A percentile compares a stretch with the other conserved stretches of the same genome.
Conservation (phyloP, 805 yeast species). For the Metschnikowia proteae region DNA sequence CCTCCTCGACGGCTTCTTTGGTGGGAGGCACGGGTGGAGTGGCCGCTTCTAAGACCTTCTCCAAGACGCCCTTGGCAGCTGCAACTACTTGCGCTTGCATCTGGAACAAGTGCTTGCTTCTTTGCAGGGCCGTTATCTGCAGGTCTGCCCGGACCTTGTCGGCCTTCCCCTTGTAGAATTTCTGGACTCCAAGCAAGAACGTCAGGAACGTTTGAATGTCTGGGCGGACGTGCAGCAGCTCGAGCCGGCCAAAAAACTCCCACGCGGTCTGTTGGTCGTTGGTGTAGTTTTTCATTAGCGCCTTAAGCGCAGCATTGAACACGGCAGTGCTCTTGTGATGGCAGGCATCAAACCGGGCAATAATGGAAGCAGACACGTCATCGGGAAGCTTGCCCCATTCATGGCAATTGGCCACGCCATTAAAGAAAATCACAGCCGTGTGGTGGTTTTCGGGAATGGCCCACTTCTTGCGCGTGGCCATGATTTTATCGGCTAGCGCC, state of each 20-base stretch:
- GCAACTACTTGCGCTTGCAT: slow-evolving; percentile 26
- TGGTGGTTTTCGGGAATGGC: slow-evolving; percentile 50
- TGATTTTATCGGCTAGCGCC: slow-evolving; percentile 48
- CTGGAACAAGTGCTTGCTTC: slow-evolving; percentile 23
- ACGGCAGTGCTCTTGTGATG: slow-evolving; percentile 19
- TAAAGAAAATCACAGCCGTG: slow-evolving; percentile 33
- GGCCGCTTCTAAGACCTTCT: slow-evolving; percentile 26
- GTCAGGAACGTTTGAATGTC: slow-evolving; percentile 38
- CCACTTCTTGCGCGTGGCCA: slow-evolving; percentile 59
- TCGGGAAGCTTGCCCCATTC: slow-evolving; percentile 31
- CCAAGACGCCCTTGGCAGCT: slow-evolving; percentile 27
- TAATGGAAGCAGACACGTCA: slow-evolving; percentile 19
- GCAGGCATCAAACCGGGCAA: slow-evolving; percentile 20
- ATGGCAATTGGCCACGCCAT: slow-evolving; percentile 31
- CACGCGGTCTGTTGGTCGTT: slow-evolving; percentile 35
- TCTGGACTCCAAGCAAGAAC: slow-evolving; percentile 33
- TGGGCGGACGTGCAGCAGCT: slow-evolving; percentile 21
- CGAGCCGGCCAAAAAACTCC: slow-evolving; percentile 32
- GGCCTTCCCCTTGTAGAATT: slow-evolving; percentile 17
- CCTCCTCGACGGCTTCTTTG: slow-evolving; percentile 20
- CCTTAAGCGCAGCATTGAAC: slow-evolving; percentile 37
- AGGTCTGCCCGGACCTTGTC: slow-evolving; percentile 14
- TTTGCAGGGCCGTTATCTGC: slow-evolving; percentile 17
- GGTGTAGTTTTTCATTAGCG: slow-evolving; percentile 31
- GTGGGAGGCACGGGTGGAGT: slow-evolving; percentile 35